Percentiles rank a stretch among this genome's conserved stretches.
These are phyloP conservation scores for Cladosporium oxysporum DNA, from an alignment of 2,329 filamentous ascomycete genomes.

Conservation along the genomic window DNA sequence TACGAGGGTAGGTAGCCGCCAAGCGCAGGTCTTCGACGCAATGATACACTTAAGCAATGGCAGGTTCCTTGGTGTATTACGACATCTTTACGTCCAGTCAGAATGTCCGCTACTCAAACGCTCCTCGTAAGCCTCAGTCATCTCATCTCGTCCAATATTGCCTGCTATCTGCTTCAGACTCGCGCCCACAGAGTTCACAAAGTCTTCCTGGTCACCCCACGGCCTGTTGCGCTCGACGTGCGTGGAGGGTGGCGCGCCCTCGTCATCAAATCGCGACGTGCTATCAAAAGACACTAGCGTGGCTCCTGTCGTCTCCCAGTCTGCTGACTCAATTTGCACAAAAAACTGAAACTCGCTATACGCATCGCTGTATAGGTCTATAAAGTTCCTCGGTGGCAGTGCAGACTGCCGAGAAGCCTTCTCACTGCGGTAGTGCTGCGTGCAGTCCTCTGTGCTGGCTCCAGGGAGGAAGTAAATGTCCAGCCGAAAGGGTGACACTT, in stretches of 20 bases:
- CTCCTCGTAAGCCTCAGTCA: background rate
- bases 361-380: background rate
- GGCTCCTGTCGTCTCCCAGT: background rate
- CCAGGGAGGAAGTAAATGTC: background rate
- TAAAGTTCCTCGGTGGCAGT: background rate
- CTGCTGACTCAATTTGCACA: background rate
- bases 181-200: background rate
- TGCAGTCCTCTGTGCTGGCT: background rate
- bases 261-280: background rate
- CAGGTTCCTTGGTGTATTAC: no score
- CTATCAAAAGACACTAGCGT: background rate
- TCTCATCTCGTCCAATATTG: background rate
- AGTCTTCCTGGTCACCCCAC: background rate
- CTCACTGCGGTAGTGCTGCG: background rate
- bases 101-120: background rate
- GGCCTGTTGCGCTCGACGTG: background rate
- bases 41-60: no score
- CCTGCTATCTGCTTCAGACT: background rate
- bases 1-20: no score
- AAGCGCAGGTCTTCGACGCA: no score
- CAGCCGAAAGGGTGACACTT: background rate
- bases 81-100: background rate
- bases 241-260: background rate
- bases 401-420: background rate
- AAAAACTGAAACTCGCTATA: background rate